Base-by-base conservation (phyloP, 2,329 filamentous ascomycete genomes). In the Aspergillus carbonarius region DNA sequence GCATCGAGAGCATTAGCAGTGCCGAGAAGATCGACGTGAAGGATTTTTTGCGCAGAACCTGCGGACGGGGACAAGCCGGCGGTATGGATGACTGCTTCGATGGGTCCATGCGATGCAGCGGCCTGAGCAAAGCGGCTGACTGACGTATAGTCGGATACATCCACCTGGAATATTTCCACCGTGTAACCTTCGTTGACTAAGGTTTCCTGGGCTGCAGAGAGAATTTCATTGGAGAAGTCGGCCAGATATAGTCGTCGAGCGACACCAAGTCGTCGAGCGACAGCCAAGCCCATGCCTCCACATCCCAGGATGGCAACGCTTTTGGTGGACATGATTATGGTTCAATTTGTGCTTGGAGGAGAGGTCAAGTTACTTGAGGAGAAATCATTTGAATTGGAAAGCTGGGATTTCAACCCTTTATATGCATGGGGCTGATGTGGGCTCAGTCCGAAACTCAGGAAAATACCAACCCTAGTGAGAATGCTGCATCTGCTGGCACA, bases 241-340 rank as follows among this genome's bases (percentile, higher is more conserved):
- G 58, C 58, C 6, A 60, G 34, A 9, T 50, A 18, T 17, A 60
- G 20, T 25, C 50, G 58, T 7, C 17, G 13, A 35, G 50, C 51
- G 20, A 20, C 37, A 39, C 42, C 58, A 7, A 60, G 40, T n/a
- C 54, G 54, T 5, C 58, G 48, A 17, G 58, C 58, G 37, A 57
- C 32, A 4, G 44, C 54, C 3, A 60, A 23, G 34, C 58, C 58
- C 25, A 57, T 60, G 17, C 55, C 58, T 42, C 58, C 58, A 5
- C 20, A 30, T 23, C 58, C 58, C 12, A 50, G 49, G 7, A 60
- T 39, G 27, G 39, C 58, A 4, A 59, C n/a, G n/a, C 5, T 37
- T 37, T 7, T 37, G 1, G 35, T 37, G 35, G 2, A n/a, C 35
- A 37, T 39, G 9, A n/a, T 39, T 39, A 8, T 39, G 15, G 6